A percentile compares a stretch with the other conserved stretches of the same genome.
These are phyloP conservation scores for Bolboschoenoplectus hybrid DNA, from an alignment of 202 grass and related monocot genomes.

Conservation along the genomic window DNA sequence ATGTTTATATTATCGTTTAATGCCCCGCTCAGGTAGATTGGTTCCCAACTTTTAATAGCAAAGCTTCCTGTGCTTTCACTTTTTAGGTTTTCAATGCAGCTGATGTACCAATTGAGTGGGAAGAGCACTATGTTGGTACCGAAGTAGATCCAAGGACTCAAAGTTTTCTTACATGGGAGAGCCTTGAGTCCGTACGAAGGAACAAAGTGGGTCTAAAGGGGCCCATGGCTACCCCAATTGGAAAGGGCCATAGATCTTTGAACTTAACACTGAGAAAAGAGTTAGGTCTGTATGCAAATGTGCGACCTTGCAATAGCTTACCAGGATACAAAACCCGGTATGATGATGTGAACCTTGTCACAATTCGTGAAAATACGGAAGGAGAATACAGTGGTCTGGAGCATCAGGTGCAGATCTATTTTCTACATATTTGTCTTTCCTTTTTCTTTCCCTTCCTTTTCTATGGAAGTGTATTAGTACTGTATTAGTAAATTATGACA, in stretches of 20 bases:
- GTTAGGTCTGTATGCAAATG: constrained; percentile 91
- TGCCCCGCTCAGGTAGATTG: background rate
- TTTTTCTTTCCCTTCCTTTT: background rate
- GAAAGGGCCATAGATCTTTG: constrained; percentile 94
- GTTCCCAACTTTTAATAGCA: constrained; percentile 1
- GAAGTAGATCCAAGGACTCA: constrained; percentile 95
- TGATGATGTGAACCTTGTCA: constrained; percentile 95
- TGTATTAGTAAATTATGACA: background rate
- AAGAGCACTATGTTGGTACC: constrained; percentile 92
- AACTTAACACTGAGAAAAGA: constrained; percentile 98
- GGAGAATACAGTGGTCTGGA: constrained; percentile 99
- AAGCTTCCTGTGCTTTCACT: background rate
- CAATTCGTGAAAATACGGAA: constrained; percentile 99
- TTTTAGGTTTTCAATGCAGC: constrained; percentile 88
- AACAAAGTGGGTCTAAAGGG: constrained; percentile 98
- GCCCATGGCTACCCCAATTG: constrained; percentile 99
- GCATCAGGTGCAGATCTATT: constrained; percentile 67
- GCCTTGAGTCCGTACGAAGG: constrained; percentile 83
- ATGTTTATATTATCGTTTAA: background rate
- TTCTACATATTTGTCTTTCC: background rate
- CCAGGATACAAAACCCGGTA: constrained; percentile 96
- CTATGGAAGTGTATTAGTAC: background rate
- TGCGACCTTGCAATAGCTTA: constrained; percentile 96
- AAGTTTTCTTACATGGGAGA: constrained; percentile 99
- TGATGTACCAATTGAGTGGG: constrained; percentile 89